Percentiles rank a stretch among this genome's conserved stretches.
phyloP scores from a whole-genome alignment of 2,329 filamentous ascomycete genomes.

The Aspergillus vadensis region DNA sequence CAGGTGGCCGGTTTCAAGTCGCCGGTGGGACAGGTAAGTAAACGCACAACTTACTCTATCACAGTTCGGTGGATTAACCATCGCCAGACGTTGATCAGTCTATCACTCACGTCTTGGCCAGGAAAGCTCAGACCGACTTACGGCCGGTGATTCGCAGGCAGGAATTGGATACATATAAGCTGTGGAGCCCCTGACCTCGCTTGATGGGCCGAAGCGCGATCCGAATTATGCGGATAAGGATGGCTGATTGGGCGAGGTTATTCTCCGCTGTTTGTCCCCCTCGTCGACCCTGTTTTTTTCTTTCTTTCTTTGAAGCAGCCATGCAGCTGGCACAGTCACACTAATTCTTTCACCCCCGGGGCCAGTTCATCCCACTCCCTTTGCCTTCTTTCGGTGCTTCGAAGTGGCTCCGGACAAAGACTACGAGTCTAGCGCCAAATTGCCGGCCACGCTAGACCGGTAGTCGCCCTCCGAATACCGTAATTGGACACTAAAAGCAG shows the following conservation, averaged over 20 bases:
- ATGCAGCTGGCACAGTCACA: not conserved
- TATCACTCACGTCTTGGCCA: constrained; percentile 18
- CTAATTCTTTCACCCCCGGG: not conserved
- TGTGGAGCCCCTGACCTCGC: constrained; percentile 14
- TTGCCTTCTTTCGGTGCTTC: not conserved
- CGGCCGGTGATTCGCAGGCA: constrained; percentile 12
- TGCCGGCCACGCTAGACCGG: constrained; percentile 12
- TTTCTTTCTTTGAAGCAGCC: not conserved
- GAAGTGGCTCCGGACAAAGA: constrained; percentile 3
- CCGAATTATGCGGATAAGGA: not conserved
- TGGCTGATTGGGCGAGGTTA: not conserved
- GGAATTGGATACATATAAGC: constrained; percentile 20
- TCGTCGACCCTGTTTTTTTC: not conserved
- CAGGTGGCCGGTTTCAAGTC: constrained; percentile 13
- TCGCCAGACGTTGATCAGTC: constrained; percentile 16
- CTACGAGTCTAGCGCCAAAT: not conserved
- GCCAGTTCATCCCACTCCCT: not conserved
- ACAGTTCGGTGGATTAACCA: constrained; percentile 16
- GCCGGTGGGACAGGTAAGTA: constrained; percentile 7
- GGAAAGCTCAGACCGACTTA: constrained; percentile 10
- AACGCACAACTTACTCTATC: constrained; percentile 13
- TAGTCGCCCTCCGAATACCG: not conserved
- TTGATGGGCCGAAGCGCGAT: not conserved
- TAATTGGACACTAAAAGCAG: not conserved
- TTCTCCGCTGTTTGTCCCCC: constrained; percentile 3